Conservation (phyloP, 2,329 filamentous ascomycete genomes). For the Diplodia mutila region DNA sequence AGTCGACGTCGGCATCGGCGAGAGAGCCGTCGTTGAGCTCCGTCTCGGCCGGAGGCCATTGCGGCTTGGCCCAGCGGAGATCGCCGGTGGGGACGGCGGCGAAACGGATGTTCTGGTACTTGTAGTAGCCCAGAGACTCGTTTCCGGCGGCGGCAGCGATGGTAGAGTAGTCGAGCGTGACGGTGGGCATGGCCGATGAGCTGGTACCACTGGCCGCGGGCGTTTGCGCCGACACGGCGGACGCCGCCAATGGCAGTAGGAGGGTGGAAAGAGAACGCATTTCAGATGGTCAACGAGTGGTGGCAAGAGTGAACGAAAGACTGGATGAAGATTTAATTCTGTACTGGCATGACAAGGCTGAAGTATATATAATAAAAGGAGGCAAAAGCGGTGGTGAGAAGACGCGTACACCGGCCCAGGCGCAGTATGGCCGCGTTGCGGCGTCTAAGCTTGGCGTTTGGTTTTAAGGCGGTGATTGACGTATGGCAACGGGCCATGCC, state of each 20-base stretch:
- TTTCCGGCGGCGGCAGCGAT: slow-evolving; percentile 31
- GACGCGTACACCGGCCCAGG: slow-evolving; percentile 13
- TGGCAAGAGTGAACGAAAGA: neutral
- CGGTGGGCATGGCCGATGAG: slow-evolving; percentile 27
- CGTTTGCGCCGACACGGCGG: neutral
- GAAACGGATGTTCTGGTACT: slow-evolving; percentile 51
- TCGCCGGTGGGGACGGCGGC: slow-evolving; percentile 49
- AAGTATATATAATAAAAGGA: slow-evolving; percentile 13
- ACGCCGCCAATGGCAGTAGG: neutral
- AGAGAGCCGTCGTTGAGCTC: slow-evolving; percentile 40
- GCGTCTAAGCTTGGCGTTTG: neutral
- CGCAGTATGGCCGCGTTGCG: slow-evolving; percentile 6
- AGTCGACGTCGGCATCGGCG: slow-evolving; percentile 43
- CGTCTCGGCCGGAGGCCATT: slow-evolving; percentile 42
- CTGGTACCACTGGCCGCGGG: neutral
- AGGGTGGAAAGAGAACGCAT: slow-evolving; percentile 9
- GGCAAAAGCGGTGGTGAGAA: no score
- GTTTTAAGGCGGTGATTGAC: slow-evolving; percentile 4
- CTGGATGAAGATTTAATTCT: no score
- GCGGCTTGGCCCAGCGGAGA: slow-evolving; percentile 48
- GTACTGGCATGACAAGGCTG: no score
- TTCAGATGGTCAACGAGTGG: neutral
- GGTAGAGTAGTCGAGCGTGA: slow-evolving; percentile 38
- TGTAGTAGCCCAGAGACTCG: slow-evolving; percentile 39
- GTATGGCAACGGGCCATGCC: neutral